Evolutionary conservation across 352 stramenopile species (phyloP).

Genomic region (Pythium periplocum): DNA sequence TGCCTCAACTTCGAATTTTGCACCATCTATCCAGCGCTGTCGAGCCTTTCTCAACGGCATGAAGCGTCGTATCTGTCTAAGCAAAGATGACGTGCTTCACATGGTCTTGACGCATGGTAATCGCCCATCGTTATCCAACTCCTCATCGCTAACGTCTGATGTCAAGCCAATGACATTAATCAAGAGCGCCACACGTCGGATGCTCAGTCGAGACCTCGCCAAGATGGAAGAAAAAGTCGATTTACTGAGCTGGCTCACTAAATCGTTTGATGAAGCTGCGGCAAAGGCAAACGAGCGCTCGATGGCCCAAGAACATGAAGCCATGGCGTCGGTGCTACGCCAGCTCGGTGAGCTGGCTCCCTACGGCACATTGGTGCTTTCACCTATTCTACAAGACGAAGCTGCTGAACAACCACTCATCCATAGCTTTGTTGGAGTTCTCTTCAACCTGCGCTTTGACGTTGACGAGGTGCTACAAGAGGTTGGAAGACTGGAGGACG

Average conservation of each 20-base stretch:
- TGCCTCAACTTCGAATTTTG: constrained; percentile 33
- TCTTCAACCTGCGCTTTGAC: constrained; percentile 45
- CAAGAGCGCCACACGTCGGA: constrained; percentile 14
- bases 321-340: neutral
- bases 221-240: constrained; percentile 19
- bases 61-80: constrained; percentile 27
- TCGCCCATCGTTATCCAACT: neutral
- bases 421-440: constrained; percentile 49
- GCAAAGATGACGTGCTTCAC: constrained; percentile 18
- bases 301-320: constrained; percentile 12
- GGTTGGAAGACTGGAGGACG: constrained; percentile 29
- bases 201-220: constrained; percentile 18
- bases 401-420: constrained; percentile 36
- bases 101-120: constrained; percentile 13
- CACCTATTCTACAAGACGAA: constrained; percentile 42
- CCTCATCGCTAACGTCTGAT: too few species aligned
- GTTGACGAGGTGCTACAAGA: constrained; percentile 29
- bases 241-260: constrained; percentile 18
- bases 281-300: neutral
- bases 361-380: constrained; percentile 45
- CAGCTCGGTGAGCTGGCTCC: constrained; percentile 35
- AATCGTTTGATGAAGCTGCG: neutral
- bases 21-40: constrained; percentile 32
- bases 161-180: constrained; percentile 4
- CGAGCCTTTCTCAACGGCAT: constrained; percentile 60